Conservation (phyloP, 192 early-diverging fungal species). For the Allomyces macrogynus region DNA sequence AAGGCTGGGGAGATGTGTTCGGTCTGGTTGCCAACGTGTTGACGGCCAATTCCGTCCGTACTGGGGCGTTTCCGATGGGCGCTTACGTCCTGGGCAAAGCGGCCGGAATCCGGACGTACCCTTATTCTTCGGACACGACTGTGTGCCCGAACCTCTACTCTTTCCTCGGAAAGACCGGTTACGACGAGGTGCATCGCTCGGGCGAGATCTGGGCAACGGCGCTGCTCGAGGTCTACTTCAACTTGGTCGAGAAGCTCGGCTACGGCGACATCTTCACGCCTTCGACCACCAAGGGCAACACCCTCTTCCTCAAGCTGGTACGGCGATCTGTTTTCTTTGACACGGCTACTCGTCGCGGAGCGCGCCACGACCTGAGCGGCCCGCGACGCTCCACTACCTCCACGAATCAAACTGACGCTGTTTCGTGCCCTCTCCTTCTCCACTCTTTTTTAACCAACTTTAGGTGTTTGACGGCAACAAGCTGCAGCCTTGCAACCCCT, state of each 20-base stretch:
- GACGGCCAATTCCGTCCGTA: slow-evolving; percentile 17
- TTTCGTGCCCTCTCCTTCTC: no score
- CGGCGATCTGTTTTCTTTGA: no score
- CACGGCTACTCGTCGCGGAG: no score
- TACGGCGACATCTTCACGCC: slow-evolving; percentile 14
- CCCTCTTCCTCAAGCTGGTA: slow-evolving; percentile 22
- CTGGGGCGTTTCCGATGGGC: slow-evolving; percentile 57
- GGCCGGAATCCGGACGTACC: slow-evolving; percentile 60
- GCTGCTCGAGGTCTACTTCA: slow-evolving; percentile 69
- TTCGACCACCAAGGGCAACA: slow-evolving; percentile 19
- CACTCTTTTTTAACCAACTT: no score
- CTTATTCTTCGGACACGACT: slow-evolving; percentile 3
- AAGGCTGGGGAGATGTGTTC: slow-evolving; percentile 6
- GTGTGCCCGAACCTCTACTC: slow-evolving; percentile 1
- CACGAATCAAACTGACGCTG: no score
- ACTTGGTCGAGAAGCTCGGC: slow-evolving; percentile 36
- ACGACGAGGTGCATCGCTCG: not conserved
- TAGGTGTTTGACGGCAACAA: slow-evolving; percentile 34
- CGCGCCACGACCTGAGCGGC: no score
- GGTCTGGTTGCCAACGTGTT: slow-evolving; percentile 4
- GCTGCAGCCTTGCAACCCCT: slow-evolving; percentile 44
- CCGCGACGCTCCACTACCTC: no score
- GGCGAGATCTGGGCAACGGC: slow-evolving; percentile 68
- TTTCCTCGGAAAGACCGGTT: not conserved
- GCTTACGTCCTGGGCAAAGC: slow-evolving; percentile 50